Evolutionary conservation across 352 stramenopile genomes (phyloP), one percentile per base, ranked within the genome.

Genomic region (Discostella stelligera): DNA sequence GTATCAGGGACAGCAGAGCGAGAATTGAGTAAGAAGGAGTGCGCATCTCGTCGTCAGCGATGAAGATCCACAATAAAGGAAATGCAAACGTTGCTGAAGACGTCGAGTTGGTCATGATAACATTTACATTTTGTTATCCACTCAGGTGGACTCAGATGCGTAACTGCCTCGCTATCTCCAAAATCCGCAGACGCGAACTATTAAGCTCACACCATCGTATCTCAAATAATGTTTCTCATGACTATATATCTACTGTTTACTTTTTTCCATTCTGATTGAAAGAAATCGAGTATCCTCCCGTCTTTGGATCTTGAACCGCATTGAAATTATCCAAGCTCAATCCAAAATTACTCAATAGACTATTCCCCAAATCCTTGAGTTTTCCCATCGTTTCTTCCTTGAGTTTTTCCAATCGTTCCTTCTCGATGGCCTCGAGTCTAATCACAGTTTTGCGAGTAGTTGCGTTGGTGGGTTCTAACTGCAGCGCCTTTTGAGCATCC

Each of bases 271-370:
- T 70, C 64, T 79, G 71, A 69, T 79, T 72, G 44, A 79, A 79
- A 23, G 62, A 74, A 64, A 99, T 97, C 68, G 90, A 98, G 90
- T 99, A 99, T 32, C 95, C 97, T 44, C 97, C 97, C 7, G 94
- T 98, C 7, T 93, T 89, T 23, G 96, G 96, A 89, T 99, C 96
- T 90, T 99, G 94, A 9, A 98, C 94, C 74, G 98, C 95, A 83
- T 99, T 94, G 82, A 99, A 99, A 85, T 99, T 99, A 90, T 99
- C 97, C 21, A 98, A 94, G 83, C 95, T 98, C 74, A 99, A 89
- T 37, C 97, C 97, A 87, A 99, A 99, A 79, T 99, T 98, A 68
- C 97, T 95, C 18, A 99, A 86, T 55, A 99, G 93, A 60, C 91
- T 97, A 88, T 99, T 99, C 23, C 97, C 97, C 66, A 99, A 95